Conservation (phyloP, 169 alveolate species). For the Plasmodium vinckei region DNA sequence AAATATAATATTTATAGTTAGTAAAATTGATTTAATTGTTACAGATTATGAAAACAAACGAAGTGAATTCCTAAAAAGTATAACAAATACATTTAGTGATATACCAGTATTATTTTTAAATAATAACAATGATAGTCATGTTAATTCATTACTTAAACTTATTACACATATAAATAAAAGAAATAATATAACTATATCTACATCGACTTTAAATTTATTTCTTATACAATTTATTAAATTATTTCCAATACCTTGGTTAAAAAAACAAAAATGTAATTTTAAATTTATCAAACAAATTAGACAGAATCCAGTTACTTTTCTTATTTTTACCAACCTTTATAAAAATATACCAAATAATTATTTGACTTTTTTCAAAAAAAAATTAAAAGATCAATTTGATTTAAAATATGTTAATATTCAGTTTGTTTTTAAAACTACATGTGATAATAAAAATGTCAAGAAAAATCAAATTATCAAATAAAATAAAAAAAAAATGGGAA, state of each 20-base stretch:
- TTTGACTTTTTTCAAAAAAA: conserved; percentile 56
- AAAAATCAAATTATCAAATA: conserved; percentile 5
- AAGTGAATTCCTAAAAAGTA: conserved; percentile 35
- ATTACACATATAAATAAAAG: conserved; percentile 31
- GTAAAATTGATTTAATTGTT: conserved; percentile 32
- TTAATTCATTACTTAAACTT: conserved; percentile 19
- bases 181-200: conserved; percentile 35
- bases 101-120: conserved; percentile 46
- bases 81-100: conserved; percentile 23
- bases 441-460: conserved; percentile 33
- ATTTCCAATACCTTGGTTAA: conserved; percentile 67
- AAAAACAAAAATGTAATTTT: conserved; percentile 53
- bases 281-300: conserved; percentile 55
- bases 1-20: conserved; percentile 38
- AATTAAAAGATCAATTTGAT: conserved; percentile 38
- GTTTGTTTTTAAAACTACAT: conserved; percentile 60
- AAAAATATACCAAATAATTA: conserved; percentile 45
- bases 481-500: neutral
- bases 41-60: conserved; percentile 41
- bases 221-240: conserved; percentile 29
- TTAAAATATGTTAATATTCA: conserved; percentile 38
- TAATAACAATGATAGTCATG: conserved; percentile 32
- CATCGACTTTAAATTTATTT: conserved; percentile 43
- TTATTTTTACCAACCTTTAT: conserved; percentile 54
- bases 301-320: conserved; percentile 45